A percentile compares a stretch with the other conserved stretches of the same genome.
Conservation (phyloP, 2,329 filamentous ascomycete genomes). For the Penicillium sp. region DNA sequence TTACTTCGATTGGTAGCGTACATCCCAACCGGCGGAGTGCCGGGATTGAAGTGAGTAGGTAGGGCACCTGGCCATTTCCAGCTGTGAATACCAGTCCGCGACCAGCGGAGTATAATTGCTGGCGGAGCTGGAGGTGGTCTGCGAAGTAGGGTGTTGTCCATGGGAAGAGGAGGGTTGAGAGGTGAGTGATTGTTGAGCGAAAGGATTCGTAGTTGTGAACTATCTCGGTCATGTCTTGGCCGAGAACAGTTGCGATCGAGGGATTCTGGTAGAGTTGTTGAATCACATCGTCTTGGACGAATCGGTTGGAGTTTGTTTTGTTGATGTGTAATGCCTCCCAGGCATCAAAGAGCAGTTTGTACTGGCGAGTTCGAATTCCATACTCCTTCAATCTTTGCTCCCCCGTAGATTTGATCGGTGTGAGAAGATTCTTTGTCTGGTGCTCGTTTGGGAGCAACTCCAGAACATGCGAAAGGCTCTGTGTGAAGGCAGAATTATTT, state of each 20-base stretch:
- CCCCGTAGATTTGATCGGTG: conserved; percentile 44
- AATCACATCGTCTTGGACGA: neutral
- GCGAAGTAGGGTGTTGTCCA: conserved; percentile 10
- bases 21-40: conserved; percentile 20
- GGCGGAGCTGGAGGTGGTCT: conserved; percentile 5
- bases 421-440: conserved; percentile 33
- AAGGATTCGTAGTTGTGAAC: conserved; percentile 50
- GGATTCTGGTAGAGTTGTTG: neutral
- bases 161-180: conserved; percentile 33
- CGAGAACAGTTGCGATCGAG: conserved; percentile 18
- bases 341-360: conserved; percentile 44
- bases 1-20: conserved; percentile 23
- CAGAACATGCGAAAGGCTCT: neutral
- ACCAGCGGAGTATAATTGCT: neutral
- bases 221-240: neutral
- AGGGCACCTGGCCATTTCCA: conserved; percentile 49
- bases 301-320: conserved; percentile 9
- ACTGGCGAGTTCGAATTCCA: conserved; percentile 45
- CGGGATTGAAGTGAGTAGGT: conserved; percentile 49
- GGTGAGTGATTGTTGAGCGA: conserved; percentile 44
- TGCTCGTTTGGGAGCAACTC: neutral
- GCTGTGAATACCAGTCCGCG: conserved; percentile 48
- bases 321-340: conserved; percentile 34
- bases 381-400: conserved; percentile 46
- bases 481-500: neutral